phyloP scores from a whole-genome alignment of 768 basidiomycete genomes.

The Lyophyllum atratum region DNA sequence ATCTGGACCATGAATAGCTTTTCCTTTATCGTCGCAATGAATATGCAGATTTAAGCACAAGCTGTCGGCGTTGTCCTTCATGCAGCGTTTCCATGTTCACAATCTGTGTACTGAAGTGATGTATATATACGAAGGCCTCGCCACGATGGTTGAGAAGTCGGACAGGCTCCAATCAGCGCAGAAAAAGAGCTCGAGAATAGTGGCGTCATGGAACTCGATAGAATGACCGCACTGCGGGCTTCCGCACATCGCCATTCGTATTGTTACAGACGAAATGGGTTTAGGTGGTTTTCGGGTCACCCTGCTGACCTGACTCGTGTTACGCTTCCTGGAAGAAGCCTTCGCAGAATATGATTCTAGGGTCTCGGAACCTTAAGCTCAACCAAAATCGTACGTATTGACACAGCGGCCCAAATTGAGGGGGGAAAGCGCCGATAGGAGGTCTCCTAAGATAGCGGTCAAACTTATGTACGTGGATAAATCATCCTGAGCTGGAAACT shows the following conservation, averaged over 20 bases:
- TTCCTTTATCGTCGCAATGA: background rate
- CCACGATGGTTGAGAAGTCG: background rate
- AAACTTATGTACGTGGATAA: background rate
- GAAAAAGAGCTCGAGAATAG: slow-evolving; percentile 1
- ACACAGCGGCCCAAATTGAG: background rate
- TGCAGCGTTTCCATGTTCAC: background rate
- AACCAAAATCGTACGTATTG: background rate
- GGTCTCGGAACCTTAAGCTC: background rate
- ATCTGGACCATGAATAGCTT: background rate
- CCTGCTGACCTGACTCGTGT: slow-evolving; percentile 14
- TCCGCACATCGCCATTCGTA: background rate
- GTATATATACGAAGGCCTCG: background rate
- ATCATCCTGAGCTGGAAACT: background rate
- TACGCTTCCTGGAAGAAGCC: background rate
- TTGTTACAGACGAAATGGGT: slow-evolving; percentile 1
- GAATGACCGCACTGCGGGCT: background rate
- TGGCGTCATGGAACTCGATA: background rate
- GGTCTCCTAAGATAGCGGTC: background rate
- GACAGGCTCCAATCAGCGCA: background rate
- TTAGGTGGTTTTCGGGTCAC: background rate
- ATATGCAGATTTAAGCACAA: background rate
- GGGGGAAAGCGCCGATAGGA: slow-evolving; percentile 2
- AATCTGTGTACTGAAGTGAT: background rate
- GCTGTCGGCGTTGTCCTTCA: background rate
- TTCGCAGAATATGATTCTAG: background rate